phyloP scores from a whole-genome alignment of 2,329 filamentous ascomycete species.

The Colletotrichum musicola region DNA sequence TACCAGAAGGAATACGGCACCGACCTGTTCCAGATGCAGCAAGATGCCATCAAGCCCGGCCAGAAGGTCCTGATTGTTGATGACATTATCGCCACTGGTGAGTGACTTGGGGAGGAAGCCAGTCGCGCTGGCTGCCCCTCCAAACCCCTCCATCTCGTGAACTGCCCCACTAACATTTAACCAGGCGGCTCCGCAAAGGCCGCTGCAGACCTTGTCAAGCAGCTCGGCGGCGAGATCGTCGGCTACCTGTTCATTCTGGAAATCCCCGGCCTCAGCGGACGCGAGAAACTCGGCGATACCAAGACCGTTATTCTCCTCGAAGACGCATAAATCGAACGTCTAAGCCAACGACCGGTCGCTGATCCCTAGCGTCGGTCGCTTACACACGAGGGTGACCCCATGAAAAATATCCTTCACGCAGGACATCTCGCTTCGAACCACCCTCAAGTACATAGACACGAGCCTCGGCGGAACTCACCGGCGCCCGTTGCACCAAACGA shows the following conservation, averaged over 20 bases:
- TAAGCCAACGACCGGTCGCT: neutral
- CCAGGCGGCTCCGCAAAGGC: conserved; percentile 91
- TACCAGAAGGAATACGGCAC: conserved; percentile 97
- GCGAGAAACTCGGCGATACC: conserved; percentile 83
- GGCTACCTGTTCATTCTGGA: conserved; percentile 97
- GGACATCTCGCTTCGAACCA: neutral
- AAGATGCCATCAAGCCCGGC: conserved; percentile 83
- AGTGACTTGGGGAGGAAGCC: conserved; percentile 63
- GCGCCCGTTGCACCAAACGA: neutral
- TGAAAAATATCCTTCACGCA: neutral
- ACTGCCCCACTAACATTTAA: conserved; percentile 25
- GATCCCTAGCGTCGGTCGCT: neutral
- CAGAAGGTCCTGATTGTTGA: conserved; percentile 95
- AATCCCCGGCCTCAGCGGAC: conserved; percentile 91
- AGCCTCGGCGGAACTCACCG: neutral
- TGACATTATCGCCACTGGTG: conserved; percentile 98
- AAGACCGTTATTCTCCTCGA: conserved; percentile 87
- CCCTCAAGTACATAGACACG: neutral
- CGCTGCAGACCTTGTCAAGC: conserved; percentile 85
- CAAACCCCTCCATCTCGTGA: conserved; percentile 32
- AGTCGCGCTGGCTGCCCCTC: conserved; percentile 1
- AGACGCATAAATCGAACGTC: conserved; percentile 51
- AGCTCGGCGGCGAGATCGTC: conserved; percentile 86
- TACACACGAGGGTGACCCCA: neutral
- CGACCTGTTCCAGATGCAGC: conserved; percentile 97